Percentiles rank a stretch among this genome's conserved stretches.
These are phyloP conservation scores for Aegilops tauschii DNA, from an alignment of 176 grass and related monocot genomes.

Conservation along the genomic window DNA sequence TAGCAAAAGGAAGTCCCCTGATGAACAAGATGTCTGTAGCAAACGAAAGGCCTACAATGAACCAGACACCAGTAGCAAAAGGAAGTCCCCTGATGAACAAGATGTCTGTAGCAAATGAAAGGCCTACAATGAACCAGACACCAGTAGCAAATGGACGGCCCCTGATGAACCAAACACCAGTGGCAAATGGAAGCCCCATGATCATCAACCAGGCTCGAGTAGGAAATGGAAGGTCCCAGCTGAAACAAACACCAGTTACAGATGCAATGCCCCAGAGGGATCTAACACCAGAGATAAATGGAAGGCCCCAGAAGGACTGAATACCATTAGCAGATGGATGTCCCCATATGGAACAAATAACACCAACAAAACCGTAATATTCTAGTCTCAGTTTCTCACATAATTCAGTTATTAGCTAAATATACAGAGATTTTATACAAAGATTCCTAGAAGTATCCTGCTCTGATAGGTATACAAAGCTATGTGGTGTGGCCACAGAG, in stretches of 20 bases:
- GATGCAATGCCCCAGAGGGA: slow-evolving; percentile 8
- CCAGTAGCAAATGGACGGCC: slow-evolving; percentile 14
- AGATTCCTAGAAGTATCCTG: neutral
- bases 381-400: slow-evolving; percentile 28
- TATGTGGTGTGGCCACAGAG: neutral
- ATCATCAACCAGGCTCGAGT: slow-evolving; percentile 12
- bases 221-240: slow-evolving; percentile 7
- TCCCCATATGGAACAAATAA: neutral
- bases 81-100: slow-evolving; percentile 27
- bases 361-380: slow-evolving; percentile 47
- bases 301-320: neutral
- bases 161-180: slow-evolving; percentile 23
- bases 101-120: slow-evolving; percentile 2
- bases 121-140: neutral
- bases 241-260: slow-evolving; percentile 6
- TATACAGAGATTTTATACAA: neutral
- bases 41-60: neutral
- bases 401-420: slow-evolving; percentile 13
- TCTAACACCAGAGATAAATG: slow-evolving; percentile 8
- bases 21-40: slow-evolving; percentile 11
- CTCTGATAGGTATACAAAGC: neutral
- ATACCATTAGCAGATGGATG: slow-evolving; percentile 7
- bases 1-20: slow-evolving; percentile 13
- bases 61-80: slow-evolving; percentile 3
- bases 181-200: slow-evolving; percentile 4